phyloP scores from a whole-genome alignment of 331 rosid species.

The Prunus yedoensis region DNA sequence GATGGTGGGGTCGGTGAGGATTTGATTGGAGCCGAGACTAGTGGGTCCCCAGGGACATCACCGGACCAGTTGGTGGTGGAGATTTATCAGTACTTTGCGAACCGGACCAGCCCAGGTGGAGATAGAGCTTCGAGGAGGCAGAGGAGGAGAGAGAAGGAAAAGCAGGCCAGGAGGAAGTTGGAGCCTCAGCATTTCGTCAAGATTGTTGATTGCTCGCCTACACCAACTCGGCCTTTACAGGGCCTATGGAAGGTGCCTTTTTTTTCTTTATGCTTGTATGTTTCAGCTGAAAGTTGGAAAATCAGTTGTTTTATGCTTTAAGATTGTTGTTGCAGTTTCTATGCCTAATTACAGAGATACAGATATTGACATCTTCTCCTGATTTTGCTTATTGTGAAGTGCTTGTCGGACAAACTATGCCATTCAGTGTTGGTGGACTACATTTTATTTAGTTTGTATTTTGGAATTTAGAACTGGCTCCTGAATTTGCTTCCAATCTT shows the following conservation, averaged over 20 bases:
- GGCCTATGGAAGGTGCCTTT: conserved; percentile 92
- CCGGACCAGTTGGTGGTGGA: conserved; percentile 71
- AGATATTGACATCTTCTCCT: background rate
- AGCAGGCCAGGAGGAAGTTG: conserved; percentile 68
- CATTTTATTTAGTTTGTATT: background rate
- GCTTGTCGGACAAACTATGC: background rate
- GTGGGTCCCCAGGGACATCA: conserved; percentile 71
- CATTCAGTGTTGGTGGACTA: background rate
- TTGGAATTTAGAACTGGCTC: background rate
- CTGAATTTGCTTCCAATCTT: background rate
- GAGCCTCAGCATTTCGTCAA: conserved; percentile 94
- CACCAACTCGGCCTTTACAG: conserved; percentile 76
- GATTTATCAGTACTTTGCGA: conserved; percentile 85
- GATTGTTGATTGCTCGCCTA: conserved; percentile 76
- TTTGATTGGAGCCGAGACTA: conserved; percentile 27
- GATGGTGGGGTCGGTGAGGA: conserved; percentile 47
- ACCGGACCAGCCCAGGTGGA: conserved; percentile 68
- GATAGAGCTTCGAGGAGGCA: conserved; percentile 70
- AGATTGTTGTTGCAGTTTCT: background rate
- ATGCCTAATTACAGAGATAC: background rate
- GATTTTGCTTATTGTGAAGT: background rate
- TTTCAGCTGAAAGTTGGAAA: background rate
- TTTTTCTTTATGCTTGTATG: conserved; percentile 29
- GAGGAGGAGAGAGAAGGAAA: conserved; percentile 74
- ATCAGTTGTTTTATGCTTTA: background rate